Percentiles rank a stretch among this genome's conserved stretches.
These are phyloP conservation scores for Elsinoe fawcettii DNA, from an alignment of 2,329 filamentous ascomycete species.

Conservation along the genomic window DNA sequence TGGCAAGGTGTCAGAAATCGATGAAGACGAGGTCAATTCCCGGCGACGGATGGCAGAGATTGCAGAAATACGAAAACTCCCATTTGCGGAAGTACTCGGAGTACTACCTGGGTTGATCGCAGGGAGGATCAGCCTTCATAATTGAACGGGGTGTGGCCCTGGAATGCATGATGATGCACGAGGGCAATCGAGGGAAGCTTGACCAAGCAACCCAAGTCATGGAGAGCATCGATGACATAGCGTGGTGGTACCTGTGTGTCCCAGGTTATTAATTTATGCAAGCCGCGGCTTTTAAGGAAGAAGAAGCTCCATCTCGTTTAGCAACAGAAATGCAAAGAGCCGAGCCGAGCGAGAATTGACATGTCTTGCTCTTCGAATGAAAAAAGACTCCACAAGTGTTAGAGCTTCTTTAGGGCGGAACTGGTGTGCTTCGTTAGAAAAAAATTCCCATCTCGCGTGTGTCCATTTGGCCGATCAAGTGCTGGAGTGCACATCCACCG, in stretches of 20 bases:
- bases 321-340: conserved; percentile 7
- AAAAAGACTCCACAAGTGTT: background rate
- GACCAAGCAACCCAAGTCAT: no score
- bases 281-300: background rate
- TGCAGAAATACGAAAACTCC: conserved; percentile 27
- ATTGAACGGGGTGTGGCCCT: conserved; percentile 7
- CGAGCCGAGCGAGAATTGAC: conserved; percentile 4
- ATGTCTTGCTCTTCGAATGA: background rate
- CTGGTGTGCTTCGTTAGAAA: conserved; percentile 9
- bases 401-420: background rate
- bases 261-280: conserved; percentile 2
- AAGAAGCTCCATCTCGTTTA: background rate
- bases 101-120: conserved; percentile 30
- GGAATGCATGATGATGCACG: background rate
- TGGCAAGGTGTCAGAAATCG: conserved; percentile 30
- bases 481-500: background rate
- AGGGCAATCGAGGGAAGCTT: background rate
- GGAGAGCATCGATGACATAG: background rate
- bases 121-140: conserved; percentile 36
- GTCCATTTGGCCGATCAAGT: conserved; percentile 8
- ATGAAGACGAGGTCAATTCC: conserved; percentile 27
- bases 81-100: conserved; percentile 26
- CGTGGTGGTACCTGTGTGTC: background rate
- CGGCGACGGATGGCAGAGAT: conserved; percentile 30
- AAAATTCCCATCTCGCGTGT: conserved; percentile 1